Conservation (phyloP, 2,329 filamentous ascomycete species). For the Hortaea sp. region DNA sequence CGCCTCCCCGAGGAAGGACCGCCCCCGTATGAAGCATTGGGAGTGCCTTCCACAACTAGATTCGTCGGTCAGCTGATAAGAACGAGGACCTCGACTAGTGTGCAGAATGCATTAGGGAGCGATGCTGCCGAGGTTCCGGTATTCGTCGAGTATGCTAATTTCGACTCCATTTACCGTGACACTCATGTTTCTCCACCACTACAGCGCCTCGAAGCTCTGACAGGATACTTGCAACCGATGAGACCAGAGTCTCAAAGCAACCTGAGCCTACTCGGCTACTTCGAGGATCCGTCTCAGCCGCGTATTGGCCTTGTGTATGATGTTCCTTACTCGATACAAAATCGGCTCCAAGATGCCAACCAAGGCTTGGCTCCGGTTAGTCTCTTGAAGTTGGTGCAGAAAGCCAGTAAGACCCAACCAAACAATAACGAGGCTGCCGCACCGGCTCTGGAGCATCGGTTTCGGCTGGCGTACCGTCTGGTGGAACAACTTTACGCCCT, state of each 20-base stretch:
- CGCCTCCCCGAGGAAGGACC: slow-evolving; percentile 37
- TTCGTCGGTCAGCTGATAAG: slow-evolving; percentile 34
- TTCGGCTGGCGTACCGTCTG: slow-evolving; percentile 62
- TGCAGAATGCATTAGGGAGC: slow-evolving; percentile 26
- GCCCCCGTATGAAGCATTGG: slow-evolving; percentile 39
- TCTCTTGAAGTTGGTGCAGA: slow-evolving; percentile 38
- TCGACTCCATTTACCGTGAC: slow-evolving; percentile 36
- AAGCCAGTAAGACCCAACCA: slow-evolving; percentile 33
- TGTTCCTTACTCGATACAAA: slow-evolving; percentile 47
- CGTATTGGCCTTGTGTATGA: slow-evolving; percentile 67
- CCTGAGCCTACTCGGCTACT: slow-evolving; percentile 57
- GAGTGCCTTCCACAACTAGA: slow-evolving; percentile 33
- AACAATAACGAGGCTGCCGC: slow-evolving; percentile 33
- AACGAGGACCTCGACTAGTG: slow-evolving; percentile 16
- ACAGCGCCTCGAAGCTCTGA: slow-evolving; percentile 34
- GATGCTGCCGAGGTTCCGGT: slow-evolving; percentile 39
- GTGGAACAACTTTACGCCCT: slow-evolving; percentile 64
- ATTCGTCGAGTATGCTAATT: slow-evolving; percentile 59
- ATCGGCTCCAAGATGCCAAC: slow-evolving; percentile 43
- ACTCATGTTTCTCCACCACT: slow-evolving; percentile 38
- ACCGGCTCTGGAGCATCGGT: slow-evolving; percentile 64
- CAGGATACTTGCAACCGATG: slow-evolving; percentile 21
- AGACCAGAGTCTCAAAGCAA: slow-evolving; percentile 25
- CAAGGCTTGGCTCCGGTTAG: slow-evolving; percentile 29
- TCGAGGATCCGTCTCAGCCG: slow-evolving; percentile 60